These are phyloP conservation scores for Botrytis aclada DNA, from an alignment of 2,329 filamentous ascomycete species.

Conservation along the genomic window DNA sequence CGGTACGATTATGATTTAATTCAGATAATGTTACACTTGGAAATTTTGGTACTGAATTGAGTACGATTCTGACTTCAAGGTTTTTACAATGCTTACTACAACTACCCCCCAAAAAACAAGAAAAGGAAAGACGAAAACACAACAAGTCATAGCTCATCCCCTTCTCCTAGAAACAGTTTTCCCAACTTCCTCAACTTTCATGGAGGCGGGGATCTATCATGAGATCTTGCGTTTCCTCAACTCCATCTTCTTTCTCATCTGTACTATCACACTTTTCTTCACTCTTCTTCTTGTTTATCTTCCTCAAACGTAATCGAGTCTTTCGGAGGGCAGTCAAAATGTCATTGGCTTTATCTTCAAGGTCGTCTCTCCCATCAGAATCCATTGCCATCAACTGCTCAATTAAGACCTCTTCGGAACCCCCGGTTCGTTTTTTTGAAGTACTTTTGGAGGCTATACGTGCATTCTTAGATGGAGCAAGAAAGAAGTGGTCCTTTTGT, in stretches of 20 bases:
- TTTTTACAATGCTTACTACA: no score
- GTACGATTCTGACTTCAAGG: no score
- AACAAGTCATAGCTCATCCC: no score
- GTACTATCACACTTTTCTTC: background rate
- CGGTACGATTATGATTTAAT: no score
- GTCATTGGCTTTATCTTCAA: background rate
- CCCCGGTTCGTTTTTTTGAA: background rate
- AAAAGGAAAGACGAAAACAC: no score
- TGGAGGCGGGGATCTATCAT: background rate
- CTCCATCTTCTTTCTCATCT: background rate
- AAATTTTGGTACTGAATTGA: no score
- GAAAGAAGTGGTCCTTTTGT: background rate
- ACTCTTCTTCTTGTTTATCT: background rate
- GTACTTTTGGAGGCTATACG: background rate
- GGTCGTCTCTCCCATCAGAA: background rate
- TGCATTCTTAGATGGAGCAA: background rate
- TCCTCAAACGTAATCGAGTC: background rate
- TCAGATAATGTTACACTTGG: no score
- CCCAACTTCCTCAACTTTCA: background rate
- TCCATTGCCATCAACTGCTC: background rate
- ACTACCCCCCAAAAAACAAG: no score
- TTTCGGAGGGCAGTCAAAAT: background rate
- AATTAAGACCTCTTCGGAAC: background rate
- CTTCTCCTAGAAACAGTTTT: no score
- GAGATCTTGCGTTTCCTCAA: background rate